These are phyloP conservation scores for Penicillium sp. DNA, from an alignment of 2,329 filamentous ascomycete species.

Conservation along the genomic window DNA sequence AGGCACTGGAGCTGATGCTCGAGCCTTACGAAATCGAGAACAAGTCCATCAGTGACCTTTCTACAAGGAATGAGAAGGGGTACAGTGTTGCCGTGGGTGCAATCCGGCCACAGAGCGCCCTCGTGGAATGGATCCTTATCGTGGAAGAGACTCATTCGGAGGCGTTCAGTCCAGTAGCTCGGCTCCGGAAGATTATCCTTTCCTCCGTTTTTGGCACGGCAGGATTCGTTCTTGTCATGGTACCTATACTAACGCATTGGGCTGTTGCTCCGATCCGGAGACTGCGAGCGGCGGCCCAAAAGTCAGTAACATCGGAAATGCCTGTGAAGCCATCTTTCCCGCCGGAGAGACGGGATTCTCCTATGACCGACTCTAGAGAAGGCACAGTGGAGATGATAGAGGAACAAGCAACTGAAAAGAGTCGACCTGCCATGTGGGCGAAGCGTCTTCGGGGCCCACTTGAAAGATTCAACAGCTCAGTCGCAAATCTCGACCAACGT, in stretches of 20 bases:
- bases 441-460: constrained; percentile 12
- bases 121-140: constrained; percentile 78
- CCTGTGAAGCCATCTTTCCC: constrained; percentile 16
- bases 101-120: constrained; percentile 59
- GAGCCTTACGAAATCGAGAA: constrained; percentile 49
- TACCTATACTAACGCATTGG: constrained; percentile 74
- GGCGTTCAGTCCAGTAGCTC: constrained; percentile 68
- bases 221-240: constrained; percentile 64
- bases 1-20: constrained; percentile 57
- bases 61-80: constrained; percentile 67
- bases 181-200: constrained; percentile 72
- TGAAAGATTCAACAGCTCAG: constrained; percentile 10
- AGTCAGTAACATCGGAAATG: constrained; percentile 59
- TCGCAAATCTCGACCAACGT: neutral
- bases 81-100: constrained; percentile 71
- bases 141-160: constrained; percentile 71
- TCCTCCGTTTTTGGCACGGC: constrained; percentile 80
- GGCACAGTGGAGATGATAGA: constrained; percentile 1
- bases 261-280: constrained; percentile 74
- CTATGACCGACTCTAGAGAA: neutral
- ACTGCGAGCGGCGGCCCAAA: constrained; percentile 68
- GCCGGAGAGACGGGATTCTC: neutral
- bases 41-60: constrained; percentile 64
- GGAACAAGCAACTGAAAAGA: constrained; percentile 12
- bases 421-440: constrained; percentile 6